Conservation (phyloP, 1,284 basidiomycete species). For the Thecaphora frezii region DNA sequence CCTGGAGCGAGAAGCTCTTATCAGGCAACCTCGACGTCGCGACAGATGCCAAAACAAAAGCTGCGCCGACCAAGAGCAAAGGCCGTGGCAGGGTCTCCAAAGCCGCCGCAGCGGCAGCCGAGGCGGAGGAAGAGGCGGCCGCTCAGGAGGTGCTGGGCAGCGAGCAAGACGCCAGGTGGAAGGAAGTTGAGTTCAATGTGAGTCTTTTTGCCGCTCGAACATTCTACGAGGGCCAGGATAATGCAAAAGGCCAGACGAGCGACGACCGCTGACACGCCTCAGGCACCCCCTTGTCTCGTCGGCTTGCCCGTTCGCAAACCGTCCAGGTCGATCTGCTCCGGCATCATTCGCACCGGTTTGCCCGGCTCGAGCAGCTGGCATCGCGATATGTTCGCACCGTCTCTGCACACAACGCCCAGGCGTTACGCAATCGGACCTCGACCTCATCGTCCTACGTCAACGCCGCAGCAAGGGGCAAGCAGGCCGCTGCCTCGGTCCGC, state of each 20-base stretch:
- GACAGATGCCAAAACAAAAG: constrained; percentile 1
- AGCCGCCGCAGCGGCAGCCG: constrained; percentile 13
- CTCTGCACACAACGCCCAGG: constrained; percentile 37
- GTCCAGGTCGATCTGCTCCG: constrained; percentile 24
- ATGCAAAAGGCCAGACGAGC: no score
- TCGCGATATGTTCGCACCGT: constrained; percentile 31
- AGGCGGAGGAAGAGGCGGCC: constrained; percentile 1
- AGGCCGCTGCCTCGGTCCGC: neutral
- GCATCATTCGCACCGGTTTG: constrained; percentile 30
- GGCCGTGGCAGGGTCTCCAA: constrained; percentile 17
- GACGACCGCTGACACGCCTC: no score
- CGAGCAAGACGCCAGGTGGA: constrained; percentile 40
- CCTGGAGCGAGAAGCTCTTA: constrained; percentile 12
- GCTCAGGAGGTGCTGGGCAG: constrained; percentile 22
- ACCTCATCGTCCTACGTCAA: constrained; percentile 15
- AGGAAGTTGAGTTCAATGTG: constrained; percentile 36
- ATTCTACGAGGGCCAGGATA: no score
- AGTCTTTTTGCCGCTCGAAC: no score
- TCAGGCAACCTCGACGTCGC: neutral
- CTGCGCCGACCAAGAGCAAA: constrained; percentile 13
- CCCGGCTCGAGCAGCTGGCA: constrained; percentile 35
- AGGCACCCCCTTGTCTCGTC: neutral
- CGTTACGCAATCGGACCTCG: constrained; percentile 32
- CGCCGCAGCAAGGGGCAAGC: constrained; percentile 13
- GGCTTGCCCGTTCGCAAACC: neutral